Evolutionary conservation across 2,329 filamentous ascomycete genomes (phyloP).

Genomic region (Aspergillus pseudoglaucus): DNA sequence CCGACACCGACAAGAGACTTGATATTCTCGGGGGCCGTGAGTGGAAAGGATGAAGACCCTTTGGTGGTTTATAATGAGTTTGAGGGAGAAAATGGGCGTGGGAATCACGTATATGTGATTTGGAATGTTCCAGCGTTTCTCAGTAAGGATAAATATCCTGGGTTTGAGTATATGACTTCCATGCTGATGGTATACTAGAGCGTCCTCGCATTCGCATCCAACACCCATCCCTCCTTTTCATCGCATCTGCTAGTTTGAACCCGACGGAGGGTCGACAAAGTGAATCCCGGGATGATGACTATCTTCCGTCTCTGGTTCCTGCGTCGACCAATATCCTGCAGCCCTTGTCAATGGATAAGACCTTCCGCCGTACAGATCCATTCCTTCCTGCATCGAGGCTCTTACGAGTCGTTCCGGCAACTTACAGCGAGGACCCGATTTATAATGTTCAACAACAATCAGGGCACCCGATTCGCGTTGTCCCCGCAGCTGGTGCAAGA

Average conservation of each 20-base stretch:
- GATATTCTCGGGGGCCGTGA: slow-evolving; percentile 36
- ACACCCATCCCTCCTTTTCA: slow-evolving; percentile 52
- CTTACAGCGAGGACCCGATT: slow-evolving; percentile 43
- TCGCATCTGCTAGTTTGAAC: slow-evolving; percentile 41
- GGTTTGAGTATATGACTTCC: background rate
- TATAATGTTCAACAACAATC: slow-evolving; percentile 50
- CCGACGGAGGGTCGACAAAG: slow-evolving; percentile 34
- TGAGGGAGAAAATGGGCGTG: slow-evolving; percentile 31
- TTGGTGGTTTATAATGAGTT: slow-evolving; percentile 40
- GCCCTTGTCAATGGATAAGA: slow-evolving; percentile 46
- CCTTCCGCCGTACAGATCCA: slow-evolving; percentile 41
- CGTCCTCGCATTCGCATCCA: slow-evolving; percentile 48
- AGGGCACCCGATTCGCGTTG: slow-evolving; percentile 48
- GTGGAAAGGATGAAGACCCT: slow-evolving; percentile 36
- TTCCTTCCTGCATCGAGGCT: slow-evolving; percentile 54
- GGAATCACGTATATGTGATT: slow-evolving; percentile 37
- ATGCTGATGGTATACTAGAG: slow-evolving; percentile 20
- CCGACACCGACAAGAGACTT: slow-evolving; percentile 32
- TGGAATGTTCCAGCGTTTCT: slow-evolving; percentile 41
- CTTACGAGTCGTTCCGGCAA: slow-evolving; percentile 49
- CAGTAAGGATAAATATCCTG: slow-evolving; percentile 24
- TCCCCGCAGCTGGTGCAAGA: slow-evolving; percentile 51
- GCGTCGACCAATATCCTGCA: slow-evolving; percentile 54
- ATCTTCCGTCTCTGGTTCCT: slow-evolving; percentile 49
- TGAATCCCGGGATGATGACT: slow-evolving; percentile 41